Evolutionary conservation across 2,329 filamentous ascomycete species (phyloP).

Genomic region (Lasiodiplodia citricola): DNA sequence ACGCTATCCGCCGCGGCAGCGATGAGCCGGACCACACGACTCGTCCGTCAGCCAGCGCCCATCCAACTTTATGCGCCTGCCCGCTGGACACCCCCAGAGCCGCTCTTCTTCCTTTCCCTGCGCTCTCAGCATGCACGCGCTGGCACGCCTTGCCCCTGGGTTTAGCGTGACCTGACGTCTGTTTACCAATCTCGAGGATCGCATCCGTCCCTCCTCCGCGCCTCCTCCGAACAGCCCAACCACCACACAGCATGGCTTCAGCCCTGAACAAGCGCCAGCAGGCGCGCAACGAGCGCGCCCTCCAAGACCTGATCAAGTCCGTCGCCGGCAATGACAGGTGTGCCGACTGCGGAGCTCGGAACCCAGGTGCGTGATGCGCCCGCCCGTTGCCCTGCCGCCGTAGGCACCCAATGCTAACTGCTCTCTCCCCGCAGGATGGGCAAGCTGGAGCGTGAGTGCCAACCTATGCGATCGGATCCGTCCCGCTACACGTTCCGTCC

Average conservation of each 20-base stretch:
- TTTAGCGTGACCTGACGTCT: constrained; percentile 24
- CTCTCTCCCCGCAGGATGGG: constrained; percentile 71
- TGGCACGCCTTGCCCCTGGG: constrained; percentile 23
- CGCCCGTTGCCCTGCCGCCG: constrained; percentile 22
- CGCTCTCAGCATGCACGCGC: constrained; percentile 24
- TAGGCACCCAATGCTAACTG: constrained; percentile 16
- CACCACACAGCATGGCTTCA: constrained; percentile 64
- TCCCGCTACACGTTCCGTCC: not conserved
- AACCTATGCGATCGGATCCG: not conserved
- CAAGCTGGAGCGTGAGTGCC: constrained; percentile 87
- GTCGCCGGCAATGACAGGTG: constrained; percentile 90
- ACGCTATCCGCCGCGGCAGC: constrained; percentile 19
- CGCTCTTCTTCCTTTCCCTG: not conserved
- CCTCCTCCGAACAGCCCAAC: constrained; percentile 21
- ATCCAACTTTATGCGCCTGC: constrained; percentile 19
- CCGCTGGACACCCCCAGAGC: constrained; percentile 12
- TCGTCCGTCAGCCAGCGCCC: constrained; percentile 13
- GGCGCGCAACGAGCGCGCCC: constrained; percentile 89
- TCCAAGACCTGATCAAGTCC: constrained; percentile 86
- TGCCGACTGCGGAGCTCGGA: constrained; percentile 89
- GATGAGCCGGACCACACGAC: constrained; percentile 23
- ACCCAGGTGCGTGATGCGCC: constrained; percentile 72
- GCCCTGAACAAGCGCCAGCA: constrained; percentile 94
- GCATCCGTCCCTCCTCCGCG: constrained; percentile 23
- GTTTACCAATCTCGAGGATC: constrained; percentile 25